Evolutionary conservation across 208 protist genomes (phyloP).

Genomic region (Trypanosoma avium): DNA sequence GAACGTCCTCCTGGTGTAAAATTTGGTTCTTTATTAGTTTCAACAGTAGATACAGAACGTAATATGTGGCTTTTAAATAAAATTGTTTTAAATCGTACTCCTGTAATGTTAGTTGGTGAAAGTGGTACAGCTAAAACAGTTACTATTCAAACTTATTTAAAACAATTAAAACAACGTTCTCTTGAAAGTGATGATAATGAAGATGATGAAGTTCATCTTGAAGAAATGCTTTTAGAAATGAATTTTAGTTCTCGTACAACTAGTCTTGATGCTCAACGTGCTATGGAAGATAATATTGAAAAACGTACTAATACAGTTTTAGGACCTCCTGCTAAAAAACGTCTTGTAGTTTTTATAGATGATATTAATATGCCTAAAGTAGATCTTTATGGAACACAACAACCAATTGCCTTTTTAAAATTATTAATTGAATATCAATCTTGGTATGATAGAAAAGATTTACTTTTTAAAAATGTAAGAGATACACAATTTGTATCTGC

Average conservation of each 20-base stretch:
- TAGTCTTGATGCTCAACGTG: slow-evolving; percentile 94
- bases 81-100: slow-evolving; percentile 88
- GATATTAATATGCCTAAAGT: slow-evolving; percentile 99
- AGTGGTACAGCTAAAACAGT: slow-evolving; percentile 99
- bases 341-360: slow-evolving; percentile 97
- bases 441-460: slow-evolving; percentile 97
- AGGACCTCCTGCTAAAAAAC: slow-evolving; percentile 95
- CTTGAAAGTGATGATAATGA: slow-evolving; percentile 25
- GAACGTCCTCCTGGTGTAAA: slow-evolving; percentile 71
- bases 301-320: slow-evolving; percentile 95
- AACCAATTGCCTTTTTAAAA: slow-evolving; percentile 99
- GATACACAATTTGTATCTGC: slow-evolving; percentile 97
- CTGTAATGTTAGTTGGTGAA: slow-evolving; percentile 96
- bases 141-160: slow-evolving; percentile 96
- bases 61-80: slow-evolving; percentile 96
- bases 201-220: slow-evolving; percentile 77
- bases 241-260: slow-evolving; percentile 98
- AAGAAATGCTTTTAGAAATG: slow-evolving; percentile 93
- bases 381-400: slow-evolving; percentile 98
- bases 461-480: slow-evolving; percentile 95
- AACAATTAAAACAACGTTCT: slow-evolving; percentile 77
- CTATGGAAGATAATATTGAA: slow-evolving; percentile 98
- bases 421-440: slow-evolving; percentile 95
- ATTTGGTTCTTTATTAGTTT: slow-evolving; percentile 98
- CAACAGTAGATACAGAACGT: slow-evolving; percentile 98